Percentiles rank a stretch among this genome's conserved stretches.
Evolutionary conservation across 139 green algal species (phyloP).

Genomic region (Chlorella sp.): DNA sequence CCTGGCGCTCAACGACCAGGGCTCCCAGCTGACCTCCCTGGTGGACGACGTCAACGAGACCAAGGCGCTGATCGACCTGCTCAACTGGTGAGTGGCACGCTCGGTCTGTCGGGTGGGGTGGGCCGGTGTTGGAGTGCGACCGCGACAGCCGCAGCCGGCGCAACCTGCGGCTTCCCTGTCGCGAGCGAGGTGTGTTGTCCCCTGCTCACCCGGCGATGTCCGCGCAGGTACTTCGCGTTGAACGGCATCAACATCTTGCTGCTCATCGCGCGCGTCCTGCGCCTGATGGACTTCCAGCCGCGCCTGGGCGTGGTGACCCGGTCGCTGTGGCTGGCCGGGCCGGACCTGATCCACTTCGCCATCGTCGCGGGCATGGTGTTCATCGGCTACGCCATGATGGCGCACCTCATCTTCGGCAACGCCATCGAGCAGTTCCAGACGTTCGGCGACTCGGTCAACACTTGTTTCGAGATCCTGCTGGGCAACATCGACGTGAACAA

Average conservation of each 20-base stretch:
- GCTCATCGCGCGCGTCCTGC: conserved; percentile 69
- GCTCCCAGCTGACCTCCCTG: conserved; percentile 20
- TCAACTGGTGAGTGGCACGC: conserved; percentile 56
- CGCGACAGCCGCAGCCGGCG: too few relatives aligned
- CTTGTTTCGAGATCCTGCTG: conserved; percentile 80
- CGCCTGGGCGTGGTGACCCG: conserved; percentile 74
- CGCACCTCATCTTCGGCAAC: conserved; percentile 80
- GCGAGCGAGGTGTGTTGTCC: too few relatives aligned
- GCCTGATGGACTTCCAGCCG: conserved; percentile 89
- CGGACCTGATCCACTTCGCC: conserved; percentile 80
- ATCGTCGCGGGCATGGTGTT: conserved; percentile 78
- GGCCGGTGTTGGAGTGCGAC: too few relatives aligned
- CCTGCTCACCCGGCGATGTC: too few relatives aligned
- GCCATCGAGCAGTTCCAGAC: conserved; percentile 38
- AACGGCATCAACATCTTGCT: conserved; percentile 83
- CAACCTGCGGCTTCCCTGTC: too few relatives aligned
- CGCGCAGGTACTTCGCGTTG: conserved; percentile 65
- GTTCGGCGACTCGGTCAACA: conserved; percentile 63
- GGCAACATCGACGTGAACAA: conserved; percentile 69
- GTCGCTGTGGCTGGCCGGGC: conserved; percentile 56
- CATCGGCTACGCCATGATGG: conserved; percentile 78
- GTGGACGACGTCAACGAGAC: neutral
- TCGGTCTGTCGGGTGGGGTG: too few relatives aligned
- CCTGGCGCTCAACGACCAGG: conserved; percentile 44
- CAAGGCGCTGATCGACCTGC: conserved; percentile 39